Evolutionary conservation across 305 asterid species (phyloP).

Genomic region (Petunia hybrid): DNA sequence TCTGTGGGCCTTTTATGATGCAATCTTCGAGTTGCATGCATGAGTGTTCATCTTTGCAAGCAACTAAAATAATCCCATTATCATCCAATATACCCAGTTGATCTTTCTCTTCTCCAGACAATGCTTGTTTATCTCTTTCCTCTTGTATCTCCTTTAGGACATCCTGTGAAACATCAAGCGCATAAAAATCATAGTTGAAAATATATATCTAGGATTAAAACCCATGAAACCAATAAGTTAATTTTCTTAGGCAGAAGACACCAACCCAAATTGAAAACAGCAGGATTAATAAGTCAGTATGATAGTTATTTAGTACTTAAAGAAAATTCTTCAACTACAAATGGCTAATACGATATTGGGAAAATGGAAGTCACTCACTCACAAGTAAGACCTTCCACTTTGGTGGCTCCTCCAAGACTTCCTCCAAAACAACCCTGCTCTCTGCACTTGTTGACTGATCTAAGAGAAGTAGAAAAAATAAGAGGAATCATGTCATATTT

Average conservation of each 20-base stretch:
- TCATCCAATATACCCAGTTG: slow-evolving; percentile 49
- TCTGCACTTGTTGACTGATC: slow-evolving; percentile 62
- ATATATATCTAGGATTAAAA: background rate
- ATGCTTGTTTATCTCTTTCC: slow-evolving; percentile 66
- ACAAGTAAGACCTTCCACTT: slow-evolving; percentile 98
- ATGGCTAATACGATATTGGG: slow-evolving; percentile 28
- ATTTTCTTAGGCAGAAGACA: slow-evolving; percentile 13
- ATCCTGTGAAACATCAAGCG: slow-evolving; percentile 67
- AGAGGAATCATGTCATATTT: slow-evolving; percentile 18
- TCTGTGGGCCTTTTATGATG: slow-evolving; percentile 64
- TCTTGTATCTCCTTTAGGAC: slow-evolving; percentile 84
- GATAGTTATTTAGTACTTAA: background rate
- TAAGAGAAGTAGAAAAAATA: slow-evolving; percentile 39
- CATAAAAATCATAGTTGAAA: slow-evolving; percentile 2
- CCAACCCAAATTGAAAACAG: background rate
- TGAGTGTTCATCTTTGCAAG: slow-evolving; percentile 91
- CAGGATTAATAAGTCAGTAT: background rate
- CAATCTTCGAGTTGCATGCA: slow-evolving; percentile 95
- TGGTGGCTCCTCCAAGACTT: slow-evolving; percentile 91
- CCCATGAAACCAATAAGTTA: slow-evolving; percentile 10
- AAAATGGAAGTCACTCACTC: slow-evolving; percentile 81
- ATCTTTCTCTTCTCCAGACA: slow-evolving; percentile 51
- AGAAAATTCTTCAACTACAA: slow-evolving; percentile 20
- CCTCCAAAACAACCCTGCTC: slow-evolving; percentile 69
- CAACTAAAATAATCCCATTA: slow-evolving; percentile 76